Evolutionary conservation across 345 rosid species (phyloP).

Genomic region (Salix brachista): DNA sequence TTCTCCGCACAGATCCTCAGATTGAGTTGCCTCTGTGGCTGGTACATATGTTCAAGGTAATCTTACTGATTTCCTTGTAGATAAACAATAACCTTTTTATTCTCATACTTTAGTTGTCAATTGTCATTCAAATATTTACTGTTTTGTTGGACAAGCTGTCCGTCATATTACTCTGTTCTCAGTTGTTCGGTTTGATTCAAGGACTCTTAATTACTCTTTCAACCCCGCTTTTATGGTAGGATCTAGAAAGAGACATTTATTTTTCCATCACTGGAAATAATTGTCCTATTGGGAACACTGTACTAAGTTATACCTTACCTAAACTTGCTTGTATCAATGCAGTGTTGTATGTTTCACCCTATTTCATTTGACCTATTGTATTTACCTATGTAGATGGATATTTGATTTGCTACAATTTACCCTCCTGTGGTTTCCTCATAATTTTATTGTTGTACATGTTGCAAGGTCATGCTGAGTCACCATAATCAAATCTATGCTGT

Average conservation of each 20-base stretch:
- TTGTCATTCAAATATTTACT: not conserved
- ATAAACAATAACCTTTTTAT: not conserved
- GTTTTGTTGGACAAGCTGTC: not conserved
- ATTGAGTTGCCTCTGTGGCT: constrained; percentile 95
- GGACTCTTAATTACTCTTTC: not conserved
- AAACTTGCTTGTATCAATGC: too few relatives aligned
- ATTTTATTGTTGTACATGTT: too few relatives aligned
- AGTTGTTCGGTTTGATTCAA: not conserved
- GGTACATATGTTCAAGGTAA: constrained; percentile 91
- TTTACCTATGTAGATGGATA: not conserved
- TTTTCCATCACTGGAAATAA: not conserved
- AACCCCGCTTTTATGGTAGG: not conserved
- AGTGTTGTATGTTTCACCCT: too few relatives aligned
- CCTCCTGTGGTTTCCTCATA: not conserved
- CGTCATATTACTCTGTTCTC: not conserved
- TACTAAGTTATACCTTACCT: too few relatives aligned
- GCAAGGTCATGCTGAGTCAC: not conserved
- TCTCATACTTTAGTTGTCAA: not conserved
- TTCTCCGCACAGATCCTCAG: constrained; percentile 73
- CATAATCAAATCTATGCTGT: not conserved
- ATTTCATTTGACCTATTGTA: too few relatives aligned
- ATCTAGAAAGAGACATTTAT: not conserved
- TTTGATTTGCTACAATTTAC: not conserved
- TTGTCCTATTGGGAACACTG: too few relatives aligned
- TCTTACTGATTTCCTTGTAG: not conserved